Base-by-base conservation (phyloP, 2,329 filamentous ascomycete genomes). In the Scedosporium aurantiacum region DNA sequence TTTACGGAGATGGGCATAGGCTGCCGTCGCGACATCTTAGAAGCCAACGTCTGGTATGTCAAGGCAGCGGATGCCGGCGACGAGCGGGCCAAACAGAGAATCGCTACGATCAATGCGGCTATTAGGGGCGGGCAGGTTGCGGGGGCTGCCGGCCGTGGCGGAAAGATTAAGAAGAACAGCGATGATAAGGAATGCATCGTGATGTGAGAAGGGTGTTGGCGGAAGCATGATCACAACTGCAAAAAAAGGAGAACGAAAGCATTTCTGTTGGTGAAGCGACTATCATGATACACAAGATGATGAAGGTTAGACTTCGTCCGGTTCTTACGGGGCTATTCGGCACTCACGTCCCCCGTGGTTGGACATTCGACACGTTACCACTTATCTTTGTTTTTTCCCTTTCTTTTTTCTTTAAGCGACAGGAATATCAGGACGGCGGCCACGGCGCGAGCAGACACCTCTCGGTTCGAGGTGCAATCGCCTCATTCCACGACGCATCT, bases 1-100 rank as follows among this genome's bases (percentile, higher is more conserved):
- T 99, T 99, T 72, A 97, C 92, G 4, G 94, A 99, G 73, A 96
- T 95, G 90, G 94, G 94, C 64, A 97, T 99, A 67, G 94, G 94
- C 58, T 97, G 91, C 72, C 89, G 91, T 43, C 86, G 91, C 57
- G 94, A 99, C 72, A 86, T 93, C n/a, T 82, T 99, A 52, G 92
- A 97, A 73, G 93, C 94, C 67, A 99, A 99, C 70, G 90, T 96
- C 37, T 97, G 92, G 93, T 99, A 99, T 71, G 93, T 99, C 67
- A 90, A 90, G 73, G 94, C 94, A 4, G 93, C 94, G 16, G 93
- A 96, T 66, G 84, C 90, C 58, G 94, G 93, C 56, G 92, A 97
- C 69, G 90, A 94, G 68, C 85, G 91, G 62, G 94, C 94, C 58
- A 93, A 88, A 72, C 88, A 94, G 69, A 84, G 94, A 27, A 80